Conservation (phyloP, 768 basidiomycete genomes). For the Nidula microcarpa region DNA sequence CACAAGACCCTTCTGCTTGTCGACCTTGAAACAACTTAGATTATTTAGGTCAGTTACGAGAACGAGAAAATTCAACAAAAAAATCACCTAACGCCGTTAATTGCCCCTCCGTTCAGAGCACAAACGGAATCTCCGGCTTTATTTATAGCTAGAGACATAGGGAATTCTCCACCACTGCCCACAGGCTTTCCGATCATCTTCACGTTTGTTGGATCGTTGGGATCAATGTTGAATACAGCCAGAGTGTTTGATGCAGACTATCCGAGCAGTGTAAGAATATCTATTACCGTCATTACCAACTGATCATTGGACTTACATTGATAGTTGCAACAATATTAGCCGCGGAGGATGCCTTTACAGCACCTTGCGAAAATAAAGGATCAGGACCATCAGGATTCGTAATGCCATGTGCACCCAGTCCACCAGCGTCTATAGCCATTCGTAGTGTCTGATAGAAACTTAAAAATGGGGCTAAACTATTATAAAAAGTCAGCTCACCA, state of each 20-base stretch:
- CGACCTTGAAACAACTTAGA: constrained; percentile 44
- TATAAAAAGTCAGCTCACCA: constrained; percentile 32
- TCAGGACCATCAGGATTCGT: constrained; percentile 33
- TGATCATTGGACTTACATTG: constrained; percentile 28
- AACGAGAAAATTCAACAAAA: neutral
- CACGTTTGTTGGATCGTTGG: constrained; percentile 36
- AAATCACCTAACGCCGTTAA: constrained; percentile 37
- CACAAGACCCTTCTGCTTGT: constrained; percentile 35
- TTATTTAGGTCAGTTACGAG: neutral
- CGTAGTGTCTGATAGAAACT: constrained; percentile 15
- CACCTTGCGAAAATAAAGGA: constrained; percentile 36
- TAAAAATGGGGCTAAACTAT: neutral
- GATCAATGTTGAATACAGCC: constrained; percentile 38
- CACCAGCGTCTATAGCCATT: constrained; percentile 25
- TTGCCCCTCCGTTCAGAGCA: constrained; percentile 38
- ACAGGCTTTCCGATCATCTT: constrained; percentile 40
- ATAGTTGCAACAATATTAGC: constrained; percentile 30
- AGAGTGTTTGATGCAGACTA: constrained; percentile 47
- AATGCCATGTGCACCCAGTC: constrained; percentile 31
- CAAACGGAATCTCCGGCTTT: constrained; percentile 28
- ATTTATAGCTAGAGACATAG: constrained; percentile 39
- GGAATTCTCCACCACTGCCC: constrained; percentile 46
- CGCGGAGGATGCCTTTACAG: constrained; percentile 29
- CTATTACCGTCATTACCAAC: too few relatives aligned
- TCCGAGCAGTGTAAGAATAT: too few relatives aligned